Base-by-base conservation (phyloP, 495 filamentous ascomycete genomes). In the Podospora anserina region DNA sequence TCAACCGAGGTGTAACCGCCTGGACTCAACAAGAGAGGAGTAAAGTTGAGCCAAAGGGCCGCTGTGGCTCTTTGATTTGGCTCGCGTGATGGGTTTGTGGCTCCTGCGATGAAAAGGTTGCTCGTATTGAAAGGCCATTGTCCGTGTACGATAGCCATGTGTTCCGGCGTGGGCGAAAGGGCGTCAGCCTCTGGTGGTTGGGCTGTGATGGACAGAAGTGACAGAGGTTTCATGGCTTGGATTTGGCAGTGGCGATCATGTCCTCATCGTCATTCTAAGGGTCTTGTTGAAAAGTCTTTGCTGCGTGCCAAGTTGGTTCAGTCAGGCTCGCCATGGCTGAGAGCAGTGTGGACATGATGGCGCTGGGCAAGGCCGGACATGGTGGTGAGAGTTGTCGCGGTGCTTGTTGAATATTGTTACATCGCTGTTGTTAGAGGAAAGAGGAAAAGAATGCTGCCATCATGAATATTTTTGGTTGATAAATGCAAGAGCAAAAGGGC, bases 221-320 rank as follows among this genome's bases (percentile, higher is more conserved):
- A 49, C 7, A 49, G 39, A 49, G 39, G 9, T 49, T 49, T 49
- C 39, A 61, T 61, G n/a, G 59, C 59, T 61, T 61, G 26, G 59
- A 32, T 61, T 18, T 26, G 59, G 30, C 59, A 61, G 59, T 61
- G 59, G 59, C 59, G 59, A 61, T 61, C 59, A 61, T 61, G 59
- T 28, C 30, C 26, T 11, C 15, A 49, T 49, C 15, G 13, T 49
- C 59, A 30, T 26, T 61, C 59, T 23, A 18, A 5, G 59, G 9
- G 26, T 61, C 26, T 26, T 26, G 30, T 61, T 6, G 32, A 61
- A 13, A 61, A 13, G 13, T 4, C 11, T 23, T 23, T 15, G 58
- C 23, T 20, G 58, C 7, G 23, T 23, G 23, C 26, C 9, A 26
- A 4, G 30, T 6, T 28, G 30, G 13, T 9, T 18, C 26, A 18